Base-by-base conservation (phyloP, 441 rosid species). In the Hura crepitans region DNA sequence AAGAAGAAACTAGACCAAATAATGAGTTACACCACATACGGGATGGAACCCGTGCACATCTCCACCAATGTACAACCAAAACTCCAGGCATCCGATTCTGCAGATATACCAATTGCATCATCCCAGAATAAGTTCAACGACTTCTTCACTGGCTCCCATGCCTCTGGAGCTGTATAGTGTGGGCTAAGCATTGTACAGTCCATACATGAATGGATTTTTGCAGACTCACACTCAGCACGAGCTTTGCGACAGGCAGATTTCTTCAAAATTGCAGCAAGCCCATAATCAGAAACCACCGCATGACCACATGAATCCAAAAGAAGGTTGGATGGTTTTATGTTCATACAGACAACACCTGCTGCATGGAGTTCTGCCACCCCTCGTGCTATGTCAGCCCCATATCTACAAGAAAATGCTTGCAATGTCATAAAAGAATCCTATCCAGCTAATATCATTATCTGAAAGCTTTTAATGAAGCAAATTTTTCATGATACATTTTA, bases 361-460 rank as follows among this genome's bases (percentile, higher is more conserved):
- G 99, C 99, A 80, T 92, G 99, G 22, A 95, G 96, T 81, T 95
- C 99, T 72, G 90, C 95, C 71, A 95, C 97, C 33, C 98, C 98
- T 69, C 99, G 88, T 69, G 97, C 96, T 73, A 92, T 80, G 72
- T 95, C 99, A 33, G 97, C 99, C 37, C 97, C 99, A 65, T 95
- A 95, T 82, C 98, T 95, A 79, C 86, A 90, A 25, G 60, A 18
- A 77, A 73, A 75, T 64, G 65, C 28, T 67, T 25, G 64, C 50
- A 43, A 76, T 35, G 71, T 84, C 75, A 81, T 7, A 46, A 61
- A 68, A 77, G 47, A 56, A 72, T 43, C 56, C 54, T 35, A 42
- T 22, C 62, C 43, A 33, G 14, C 53, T 65, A 39, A 14, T 14
- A 59, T 9, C 25, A 49, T 22, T 13, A 35, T 51, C 60, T 30